phyloP scores from a whole-genome alignment of 2,329 filamentous ascomycete genomes.

The Aspergillus melleus region DNA sequence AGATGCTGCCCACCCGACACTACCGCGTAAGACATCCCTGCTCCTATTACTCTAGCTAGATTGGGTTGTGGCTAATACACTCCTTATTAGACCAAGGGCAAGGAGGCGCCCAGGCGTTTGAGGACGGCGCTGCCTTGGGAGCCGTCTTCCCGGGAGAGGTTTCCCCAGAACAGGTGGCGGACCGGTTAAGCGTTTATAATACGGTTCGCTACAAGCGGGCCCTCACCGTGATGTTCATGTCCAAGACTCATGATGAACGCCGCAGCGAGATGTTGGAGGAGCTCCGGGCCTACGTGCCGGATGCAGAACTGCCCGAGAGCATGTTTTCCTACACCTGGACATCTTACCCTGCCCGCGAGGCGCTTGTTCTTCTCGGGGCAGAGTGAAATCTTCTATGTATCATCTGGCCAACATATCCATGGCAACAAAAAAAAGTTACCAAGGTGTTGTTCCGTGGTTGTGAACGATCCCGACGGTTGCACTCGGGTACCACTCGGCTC shows the following conservation, averaged over 20 bases:
- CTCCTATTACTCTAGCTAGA: neutral
- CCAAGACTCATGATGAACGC: constrained; percentile 12
- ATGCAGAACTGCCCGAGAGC: constrained; percentile 9
- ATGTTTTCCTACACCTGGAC: constrained; percentile 13
- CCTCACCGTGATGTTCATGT: constrained; percentile 25
- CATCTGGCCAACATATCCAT: too few species aligned
- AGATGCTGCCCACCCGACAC: constrained; percentile 23
- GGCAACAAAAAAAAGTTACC: too few species aligned
- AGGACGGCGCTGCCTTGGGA: constrained; percentile 38
- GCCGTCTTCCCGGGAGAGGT: constrained; percentile 22
- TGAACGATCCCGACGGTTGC: too few species aligned
- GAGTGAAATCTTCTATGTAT: too few species aligned
- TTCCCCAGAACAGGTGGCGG: too few species aligned
- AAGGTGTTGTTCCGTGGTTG: too few species aligned
- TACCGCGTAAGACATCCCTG: constrained; percentile 13
- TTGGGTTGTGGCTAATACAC: too few species aligned
- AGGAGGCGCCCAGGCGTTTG: constrained; percentile 38
- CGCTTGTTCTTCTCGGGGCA: neutral
- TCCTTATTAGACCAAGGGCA: constrained; percentile 40
- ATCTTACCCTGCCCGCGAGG: constrained; percentile 9
- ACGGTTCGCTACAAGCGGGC: constrained; percentile 16
- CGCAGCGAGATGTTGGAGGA: constrained; percentile 15
- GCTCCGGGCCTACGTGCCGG: constrained; percentile 14
- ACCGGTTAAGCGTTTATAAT: too few species aligned
- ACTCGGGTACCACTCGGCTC: too few species aligned